Percentiles rank a stretch among this genome's conserved stretches.
Conservation (phyloP, 768 basidiomycete species). For the Basidioascus undulatus region DNA sequence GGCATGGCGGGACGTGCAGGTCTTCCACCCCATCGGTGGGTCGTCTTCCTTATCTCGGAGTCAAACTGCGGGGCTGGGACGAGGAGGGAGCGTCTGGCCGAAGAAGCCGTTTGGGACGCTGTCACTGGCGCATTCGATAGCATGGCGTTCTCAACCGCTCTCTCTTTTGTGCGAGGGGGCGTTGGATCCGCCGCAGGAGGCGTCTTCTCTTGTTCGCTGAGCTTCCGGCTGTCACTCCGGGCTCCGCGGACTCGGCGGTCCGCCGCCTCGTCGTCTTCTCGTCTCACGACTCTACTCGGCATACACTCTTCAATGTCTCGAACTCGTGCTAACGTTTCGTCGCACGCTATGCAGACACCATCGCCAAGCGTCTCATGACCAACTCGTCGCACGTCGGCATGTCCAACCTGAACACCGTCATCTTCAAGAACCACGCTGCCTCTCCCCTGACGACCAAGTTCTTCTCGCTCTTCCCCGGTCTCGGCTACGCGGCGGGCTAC, state of each 20-base stretch:
- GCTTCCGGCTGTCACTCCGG: conserved; percentile 32
- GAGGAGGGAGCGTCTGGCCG: too few species aligned
- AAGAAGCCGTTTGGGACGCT: too few species aligned
- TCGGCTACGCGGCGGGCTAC: conserved; percentile 96
- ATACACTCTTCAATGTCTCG: neutral
- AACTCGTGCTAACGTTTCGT: neutral
- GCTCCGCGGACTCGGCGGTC: neutral
- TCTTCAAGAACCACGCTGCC: conserved; percentile 64
- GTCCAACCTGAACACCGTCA: conserved; percentile 39
- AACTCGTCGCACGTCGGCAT: conserved; percentile 26
- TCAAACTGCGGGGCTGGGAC: too few species aligned
- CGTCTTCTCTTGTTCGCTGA: conserved; percentile 36
- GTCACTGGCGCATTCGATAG: too few species aligned
- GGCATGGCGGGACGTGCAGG: neutral
- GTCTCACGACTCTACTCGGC: neutral
- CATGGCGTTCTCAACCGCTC: too few species aligned
- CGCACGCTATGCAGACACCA: conserved; percentile 44
- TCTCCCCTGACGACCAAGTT: conserved; percentile 44
- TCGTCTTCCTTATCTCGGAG: too few species aligned
- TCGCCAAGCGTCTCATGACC: conserved; percentile 97
- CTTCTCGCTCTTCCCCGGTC: conserved; percentile 84
- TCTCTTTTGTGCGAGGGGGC: neutral
- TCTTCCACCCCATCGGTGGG: neutral
- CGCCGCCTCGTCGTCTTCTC: neutral
- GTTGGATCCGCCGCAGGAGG: neutral